These are phyloP conservation scores for Tubosaeta brunneosetosa DNA, from an alignment of 768 basidiomycete genomes.

Conservation along the genomic window DNA sequence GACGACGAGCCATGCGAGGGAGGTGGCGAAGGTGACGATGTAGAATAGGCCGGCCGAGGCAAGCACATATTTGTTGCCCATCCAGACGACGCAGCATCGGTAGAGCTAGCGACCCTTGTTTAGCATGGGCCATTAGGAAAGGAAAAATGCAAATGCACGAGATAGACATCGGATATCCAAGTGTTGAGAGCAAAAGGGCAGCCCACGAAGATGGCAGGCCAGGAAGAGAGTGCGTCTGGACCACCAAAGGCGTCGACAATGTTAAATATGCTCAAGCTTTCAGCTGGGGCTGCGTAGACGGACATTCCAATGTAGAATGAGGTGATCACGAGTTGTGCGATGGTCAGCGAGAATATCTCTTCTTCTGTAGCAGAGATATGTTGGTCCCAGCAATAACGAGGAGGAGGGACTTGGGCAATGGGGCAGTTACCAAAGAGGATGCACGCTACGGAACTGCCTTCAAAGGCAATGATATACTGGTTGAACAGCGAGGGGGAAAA, in stretches of 20 bases:
- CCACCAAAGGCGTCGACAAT: conserved; percentile 2
- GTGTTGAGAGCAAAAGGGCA: conserved; percentile 18
- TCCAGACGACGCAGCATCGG: conserved; percentile 21
- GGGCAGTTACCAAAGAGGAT: conserved; percentile 15
- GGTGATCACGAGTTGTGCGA: conserved; percentile 16
- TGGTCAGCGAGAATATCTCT: conserved; percentile 11
- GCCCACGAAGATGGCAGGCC: conserved; percentile 12
- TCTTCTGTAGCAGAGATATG: conserved; percentile 11
- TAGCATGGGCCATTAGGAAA: too few relatives aligned
- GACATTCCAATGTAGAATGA: conserved; percentile 18
- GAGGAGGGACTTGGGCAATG: too few relatives aligned
- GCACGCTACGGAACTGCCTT: conserved; percentile 17
- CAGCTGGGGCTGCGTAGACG: conserved; percentile 14
- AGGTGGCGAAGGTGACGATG: conserved; percentile 12
- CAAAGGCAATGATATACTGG: conserved; percentile 19
- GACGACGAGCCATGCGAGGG: conserved; percentile 17
- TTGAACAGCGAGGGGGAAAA: conserved; percentile 12
- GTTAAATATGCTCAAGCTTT: conserved; percentile 9
- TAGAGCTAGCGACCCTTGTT: conserved; percentile 10
- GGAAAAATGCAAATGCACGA: conserved; percentile 7
- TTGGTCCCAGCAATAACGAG: conserved; percentile 10
- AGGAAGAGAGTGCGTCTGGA: conserved; percentile 12
- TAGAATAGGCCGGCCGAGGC: conserved; percentile 9
- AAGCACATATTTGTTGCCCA: not conserved
- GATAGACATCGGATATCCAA: conserved; percentile 20